phyloP scores from a whole-genome alignment of 208 protist species.

The Plasmodiophora brassicae region DNA sequence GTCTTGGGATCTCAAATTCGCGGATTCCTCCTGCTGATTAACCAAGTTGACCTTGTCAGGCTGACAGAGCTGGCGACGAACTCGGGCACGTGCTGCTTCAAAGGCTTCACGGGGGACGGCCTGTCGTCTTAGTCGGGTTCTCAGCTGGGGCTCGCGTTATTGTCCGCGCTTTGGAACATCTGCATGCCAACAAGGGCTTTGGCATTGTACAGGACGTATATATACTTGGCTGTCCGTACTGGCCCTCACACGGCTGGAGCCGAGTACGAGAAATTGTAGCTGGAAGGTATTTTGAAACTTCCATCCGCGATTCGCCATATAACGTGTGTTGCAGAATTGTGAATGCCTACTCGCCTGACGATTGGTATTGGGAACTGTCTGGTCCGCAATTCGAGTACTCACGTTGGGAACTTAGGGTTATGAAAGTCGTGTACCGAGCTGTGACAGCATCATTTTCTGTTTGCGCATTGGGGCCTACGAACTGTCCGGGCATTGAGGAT shows the following conservation, averaged over 20 bases:
- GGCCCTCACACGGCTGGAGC: background rate
- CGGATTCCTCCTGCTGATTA: background rate
- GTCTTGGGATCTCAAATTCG: background rate
- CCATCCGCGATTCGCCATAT: background rate
- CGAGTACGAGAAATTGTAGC: background rate
- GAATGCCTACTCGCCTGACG: background rate
- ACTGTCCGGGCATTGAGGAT: too few relatives aligned
- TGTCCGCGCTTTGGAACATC: background rate
- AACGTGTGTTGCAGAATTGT: background rate
- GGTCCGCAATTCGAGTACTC: background rate
- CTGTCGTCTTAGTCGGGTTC: background rate
- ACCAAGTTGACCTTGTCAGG: background rate
- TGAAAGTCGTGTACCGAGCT: constrained; percentile 3
- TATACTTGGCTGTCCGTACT: background rate
- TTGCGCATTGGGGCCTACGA: too few relatives aligned
- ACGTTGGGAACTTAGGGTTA: background rate
- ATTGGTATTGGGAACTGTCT: background rate
- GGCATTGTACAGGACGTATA: constrained; percentile 11
- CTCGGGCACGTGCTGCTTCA: background rate
- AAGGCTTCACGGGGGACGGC: background rate
- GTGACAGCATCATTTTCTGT: background rate
- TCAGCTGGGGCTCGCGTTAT: background rate
- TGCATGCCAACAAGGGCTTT: background rate
- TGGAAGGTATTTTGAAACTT: background rate
- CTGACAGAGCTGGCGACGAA: background rate